Conservation (phyloP, 371 early-diverging fungal genomes). For the Circinella umbellata region DNA sequence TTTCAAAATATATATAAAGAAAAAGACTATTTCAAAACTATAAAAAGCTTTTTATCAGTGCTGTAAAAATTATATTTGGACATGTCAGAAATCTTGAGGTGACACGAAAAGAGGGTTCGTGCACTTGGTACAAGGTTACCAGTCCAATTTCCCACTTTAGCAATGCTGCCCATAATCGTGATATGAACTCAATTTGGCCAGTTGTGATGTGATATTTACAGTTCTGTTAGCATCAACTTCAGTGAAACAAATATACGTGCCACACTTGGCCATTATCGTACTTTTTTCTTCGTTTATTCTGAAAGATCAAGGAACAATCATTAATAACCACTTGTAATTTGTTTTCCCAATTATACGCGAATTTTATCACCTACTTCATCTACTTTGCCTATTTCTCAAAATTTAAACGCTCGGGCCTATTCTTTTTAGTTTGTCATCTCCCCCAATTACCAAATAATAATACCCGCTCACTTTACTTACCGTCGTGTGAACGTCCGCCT, state of each 20-base stretch:
- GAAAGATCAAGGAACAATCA: no score
- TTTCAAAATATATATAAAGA: neutral
- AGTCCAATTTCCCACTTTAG: neutral
- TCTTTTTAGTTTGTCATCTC: no score
- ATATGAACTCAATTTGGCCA: neutral
- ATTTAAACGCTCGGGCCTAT: neutral
- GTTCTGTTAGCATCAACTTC: slow-evolving; percentile 1
- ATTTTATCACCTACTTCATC: no score
- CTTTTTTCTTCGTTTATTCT: no score
- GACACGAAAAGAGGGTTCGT: slow-evolving; percentile 8
- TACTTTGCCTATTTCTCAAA: neutral
- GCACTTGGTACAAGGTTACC: neutral
- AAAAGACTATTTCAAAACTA: neutral
- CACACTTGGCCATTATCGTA: no score
- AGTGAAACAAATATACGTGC: neutral
- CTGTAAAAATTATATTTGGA: neutral
- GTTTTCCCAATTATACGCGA: no score
- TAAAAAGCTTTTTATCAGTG: neutral
- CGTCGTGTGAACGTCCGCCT: no score
- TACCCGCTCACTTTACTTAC: no score
- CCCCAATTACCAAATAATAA: no score
- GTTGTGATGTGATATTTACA: neutral
- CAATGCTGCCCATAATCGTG: neutral
- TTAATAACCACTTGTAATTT: no score
- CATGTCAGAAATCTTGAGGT: slow-evolving; percentile 10